Base-by-base conservation (phyloP, 768 basidiomycete genomes). In the Boletus sp. region DNA sequence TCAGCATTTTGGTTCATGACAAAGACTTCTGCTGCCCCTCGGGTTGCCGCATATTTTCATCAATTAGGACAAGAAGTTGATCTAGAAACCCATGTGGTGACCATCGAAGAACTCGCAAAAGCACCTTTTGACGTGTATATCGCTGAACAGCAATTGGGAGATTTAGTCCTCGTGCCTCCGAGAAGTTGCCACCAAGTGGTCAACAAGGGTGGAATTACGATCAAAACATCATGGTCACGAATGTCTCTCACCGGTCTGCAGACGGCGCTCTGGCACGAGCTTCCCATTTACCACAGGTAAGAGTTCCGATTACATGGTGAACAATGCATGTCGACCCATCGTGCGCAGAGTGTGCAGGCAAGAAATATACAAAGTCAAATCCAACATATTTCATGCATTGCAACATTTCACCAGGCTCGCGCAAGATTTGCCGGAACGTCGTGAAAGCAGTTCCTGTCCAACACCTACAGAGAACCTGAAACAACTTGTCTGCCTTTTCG, bases 1-100 rank as follows among this genome's bases (percentile, higher is more conserved):
- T 87, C 85, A 1, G 86, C 90, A 1, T 90, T 85, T 66, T 93
- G 91, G 92, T 92, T 93, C 71, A 90, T 94, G 88, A 91, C 92
- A 2, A 75, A 79, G 57, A 77, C 83, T 29, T 77, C 81, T 0
- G 80, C 78, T 56, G 83, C 87, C 14, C 75, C 78, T 10, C 70
- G 65, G 10, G 87, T 82, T 5, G 75, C 83, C 0, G 68, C 74
- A 29, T 90, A 86, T 65, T 90, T 93, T 59, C 77, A 76, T 30
- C 60, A 66, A 15, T 47, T 73, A 18, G 78, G 80, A 5, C 65
- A 70, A 7, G 70, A 71, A 40, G 66, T 93, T 6, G 92, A 94
- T 66, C 83, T 90, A 63, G 92, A 94, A 72, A 81, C 77, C 0
- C 83, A 89, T 64, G 76, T 84, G 7, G 76, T 86, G 5, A 82